Conservation (phyloP, 129 eudicot genomes). For the Lactuca sativa region DNA sequence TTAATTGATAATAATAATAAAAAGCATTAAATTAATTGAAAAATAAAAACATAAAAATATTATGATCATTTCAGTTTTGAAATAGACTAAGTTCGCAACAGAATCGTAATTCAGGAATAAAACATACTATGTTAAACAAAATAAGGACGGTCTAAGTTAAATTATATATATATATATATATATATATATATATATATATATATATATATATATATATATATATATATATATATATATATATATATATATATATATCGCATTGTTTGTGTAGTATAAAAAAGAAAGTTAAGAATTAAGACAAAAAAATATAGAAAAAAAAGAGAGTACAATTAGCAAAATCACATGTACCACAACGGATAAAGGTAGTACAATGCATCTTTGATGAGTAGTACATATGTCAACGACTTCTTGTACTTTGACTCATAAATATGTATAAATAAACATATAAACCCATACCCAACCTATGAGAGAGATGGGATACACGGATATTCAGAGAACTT, state of each 20-base stretch:
- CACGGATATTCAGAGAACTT: constrained; percentile 35
- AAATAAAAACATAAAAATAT: too few species aligned
- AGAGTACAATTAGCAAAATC: constrained; percentile 28
- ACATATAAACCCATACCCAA: not conserved
- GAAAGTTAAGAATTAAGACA: not conserved
- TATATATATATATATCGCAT: not conserved
- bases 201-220: too few species aligned
- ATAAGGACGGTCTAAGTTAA: too few species aligned
- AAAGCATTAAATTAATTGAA: too few species aligned
- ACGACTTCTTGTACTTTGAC: not conserved
- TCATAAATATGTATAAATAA: constrained; percentile 4
- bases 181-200: too few species aligned
- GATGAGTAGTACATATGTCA: constrained; percentile 22
- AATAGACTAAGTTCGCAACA: too few species aligned
- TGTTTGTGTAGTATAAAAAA: constrained; percentile 21
- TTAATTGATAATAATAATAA: too few species aligned
- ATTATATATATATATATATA: too few species aligned
- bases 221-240: too few species aligned
- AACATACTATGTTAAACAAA: too few species aligned
- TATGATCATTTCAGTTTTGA: too few species aligned
- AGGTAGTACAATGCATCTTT: constrained; percentile 26
- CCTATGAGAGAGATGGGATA: not conserved
- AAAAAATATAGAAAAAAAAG: constrained; percentile 14
- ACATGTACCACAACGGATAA: constrained; percentile 12
- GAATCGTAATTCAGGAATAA: too few species aligned